Base-by-base conservation (phyloP, 2,329 filamentous ascomycete species). In the Erysiphe pulchra region DNA sequence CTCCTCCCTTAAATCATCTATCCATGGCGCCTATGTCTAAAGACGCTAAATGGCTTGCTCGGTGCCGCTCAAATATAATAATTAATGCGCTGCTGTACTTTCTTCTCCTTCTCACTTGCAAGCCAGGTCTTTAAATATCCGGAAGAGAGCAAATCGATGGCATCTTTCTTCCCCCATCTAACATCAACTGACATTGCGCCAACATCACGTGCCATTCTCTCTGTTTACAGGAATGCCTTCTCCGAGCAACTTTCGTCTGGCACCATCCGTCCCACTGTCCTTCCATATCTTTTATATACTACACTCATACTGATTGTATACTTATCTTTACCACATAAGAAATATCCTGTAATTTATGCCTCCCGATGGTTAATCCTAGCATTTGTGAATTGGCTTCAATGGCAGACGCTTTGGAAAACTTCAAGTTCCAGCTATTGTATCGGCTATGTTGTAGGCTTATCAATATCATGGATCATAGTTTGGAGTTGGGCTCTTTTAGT, bases 291-390 rank as follows among this genome's bases (percentile, higher is more conserved):
- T 46, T 47, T 74, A 7, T 48, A 71, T 18, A 66, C 64, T 3
- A 54, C 63, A 28, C 60, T 68, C 40, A 42, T 72, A 38, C 46
- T 77, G 0, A 56, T 65, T 1, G 50, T 71, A 3, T 78, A 73
- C 44, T 63, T 77, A 13, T 59, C 66, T 43, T 62, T 77, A 48
- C 70, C 71, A 1, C 71, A 77, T 52, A 61, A 57, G 31, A 58
- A 60, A 1, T 61, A 65, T 9, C 64, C 64, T 5, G 69, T 66
- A 66, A 51, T 74, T 11, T 70, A 70, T 51, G 59, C 53, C 9
- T 62, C 64, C 31, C 59, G 66, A 39, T 75, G 68, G 65, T 57
- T 65, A 12, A 61, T 76, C 17, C 57, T 70, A 46, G 62, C 59
- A 8, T 53, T 61, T 9, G 59, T 68, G 32, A 46, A 64, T 30